Evolutionary conservation across 75 land plant genomes (phyloP), one percentile per base, ranked within the genome.

Genomic region (Cryptomeria japonica): DNA sequence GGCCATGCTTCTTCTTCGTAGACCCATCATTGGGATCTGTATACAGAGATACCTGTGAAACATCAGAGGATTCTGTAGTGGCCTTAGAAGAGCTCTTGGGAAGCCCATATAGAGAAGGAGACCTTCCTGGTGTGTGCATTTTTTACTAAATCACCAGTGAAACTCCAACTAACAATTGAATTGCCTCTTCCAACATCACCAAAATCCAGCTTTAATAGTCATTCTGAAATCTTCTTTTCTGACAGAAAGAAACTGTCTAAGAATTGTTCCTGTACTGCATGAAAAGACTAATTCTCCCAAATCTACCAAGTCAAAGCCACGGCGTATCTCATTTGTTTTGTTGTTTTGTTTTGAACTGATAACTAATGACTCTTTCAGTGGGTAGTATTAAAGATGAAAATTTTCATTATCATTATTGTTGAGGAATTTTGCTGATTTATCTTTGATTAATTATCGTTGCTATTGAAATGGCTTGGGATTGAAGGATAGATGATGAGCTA

Each of bases 41-140:
- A 46, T 31, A 49, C 6, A 31, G 1, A 16, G 86, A 85, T 16
- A 85, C 84, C 32, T 56, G 68, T 37, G 64, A 56, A 53, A 18
- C 25, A 53, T 53, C 64, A 36, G 86, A 85, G 28, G 5, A 61
- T 39, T 53, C 64, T 8, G 58, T 53, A 85, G 47, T 37, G 16
- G 84, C 37, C 53, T 85, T 47, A 37, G 86, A 85, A 85, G 32
- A 36, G 68, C 86, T 85, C 64, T 56, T 85, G 39, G 18, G 36
- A 19, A 85, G 38, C 13, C 86, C 86, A 56, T n/a, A 85, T 5
- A 22, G 13, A 6, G 86, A 15, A 36, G 61, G 86, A 55, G 86
- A 55, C 32, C 39, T 85, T 18, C 56, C 42, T 56, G 58, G 86
- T 6, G 64, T 56, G 86, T 53, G 32, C 64, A 85, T 85, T 85